phyloP scores from a whole-genome alignment of 2,329 filamentous ascomycete genomes.

The Tolypocladium inflatum region DNA sequence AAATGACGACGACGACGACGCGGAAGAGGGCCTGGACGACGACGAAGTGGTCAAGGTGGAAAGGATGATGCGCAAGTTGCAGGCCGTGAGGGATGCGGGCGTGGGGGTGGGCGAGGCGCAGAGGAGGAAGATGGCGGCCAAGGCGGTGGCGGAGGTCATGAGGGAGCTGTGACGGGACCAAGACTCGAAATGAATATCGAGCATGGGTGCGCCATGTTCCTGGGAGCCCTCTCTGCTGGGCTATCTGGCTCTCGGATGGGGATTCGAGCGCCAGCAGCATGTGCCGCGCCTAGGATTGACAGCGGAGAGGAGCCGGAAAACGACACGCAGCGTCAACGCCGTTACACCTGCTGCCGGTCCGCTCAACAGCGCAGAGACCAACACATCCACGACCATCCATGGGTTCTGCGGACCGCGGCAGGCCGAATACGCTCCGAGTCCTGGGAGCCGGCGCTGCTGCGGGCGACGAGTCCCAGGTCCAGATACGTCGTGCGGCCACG shows the following conservation, averaged over 20 bases:
- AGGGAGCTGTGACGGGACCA: constrained; percentile 34
- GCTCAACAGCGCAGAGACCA: too few relatives aligned
- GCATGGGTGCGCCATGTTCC: not conserved
- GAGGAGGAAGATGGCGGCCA: constrained; percentile 49
- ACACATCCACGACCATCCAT: too few relatives aligned
- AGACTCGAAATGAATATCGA: not conserved
- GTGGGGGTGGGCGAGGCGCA: constrained; percentile 51
- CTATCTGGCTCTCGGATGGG: too few relatives aligned
- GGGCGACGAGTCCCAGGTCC: too few relatives aligned
- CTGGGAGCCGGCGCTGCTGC: too few relatives aligned
- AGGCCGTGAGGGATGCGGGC: constrained; percentile 50
- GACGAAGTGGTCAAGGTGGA: constrained; percentile 51
- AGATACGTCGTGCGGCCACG: too few relatives aligned
- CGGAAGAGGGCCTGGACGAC: constrained; percentile 30
- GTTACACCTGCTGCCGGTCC: not conserved
- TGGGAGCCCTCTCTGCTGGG: not conserved
- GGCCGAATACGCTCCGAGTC: too few relatives aligned
- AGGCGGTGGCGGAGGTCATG: constrained; percentile 57
- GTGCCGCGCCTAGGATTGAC: not conserved
- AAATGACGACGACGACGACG: constrained; percentile 14
- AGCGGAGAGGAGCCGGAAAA: not conserved
- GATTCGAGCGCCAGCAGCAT: not conserved
- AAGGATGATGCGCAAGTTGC: constrained; percentile 54
- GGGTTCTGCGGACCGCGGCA: too few relatives aligned
- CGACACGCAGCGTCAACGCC: not conserved